phyloP scores from a whole-genome alignment of 768 basidiomycete genomes.

The Suillus subalutaceus region DNA sequence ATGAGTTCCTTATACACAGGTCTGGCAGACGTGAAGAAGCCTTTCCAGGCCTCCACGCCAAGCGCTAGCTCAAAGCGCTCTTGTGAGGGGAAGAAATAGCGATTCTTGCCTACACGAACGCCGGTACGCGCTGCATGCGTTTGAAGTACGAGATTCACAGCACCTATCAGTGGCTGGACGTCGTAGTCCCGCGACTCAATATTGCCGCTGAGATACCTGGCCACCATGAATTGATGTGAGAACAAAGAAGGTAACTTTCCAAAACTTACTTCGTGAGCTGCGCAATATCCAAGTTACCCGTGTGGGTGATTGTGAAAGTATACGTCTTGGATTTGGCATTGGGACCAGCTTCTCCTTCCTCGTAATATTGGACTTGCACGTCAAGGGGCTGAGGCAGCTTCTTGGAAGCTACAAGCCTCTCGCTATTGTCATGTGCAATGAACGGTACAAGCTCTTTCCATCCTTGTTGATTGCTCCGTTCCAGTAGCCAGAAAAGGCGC shows the following conservation, averaged over 20 bases:
- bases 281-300: constrained; percentile 31
- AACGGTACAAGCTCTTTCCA: constrained; percentile 40
- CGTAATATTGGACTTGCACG: constrained; percentile 37
- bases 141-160: constrained; percentile 51
- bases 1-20: constrained; percentile 51
- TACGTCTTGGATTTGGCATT: constrained; percentile 36
- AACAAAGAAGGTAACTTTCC: neutral
- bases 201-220: constrained; percentile 45
- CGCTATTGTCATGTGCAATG: constrained; percentile 44
- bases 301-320: constrained; percentile 38
- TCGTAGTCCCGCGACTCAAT: constrained; percentile 41
- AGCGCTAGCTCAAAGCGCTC: constrained; percentile 30
- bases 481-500: constrained; percentile 48
- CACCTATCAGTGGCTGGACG: constrained; percentile 44
- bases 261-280: constrained; percentile 37
- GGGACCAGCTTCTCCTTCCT: constrained; percentile 42
- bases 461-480: constrained; percentile 35
- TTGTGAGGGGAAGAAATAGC: constrained; percentile 50
- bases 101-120: constrained; percentile 51
- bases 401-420: constrained; percentile 45
- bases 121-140: constrained; percentile 46
- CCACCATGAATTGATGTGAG: constrained; percentile 8
- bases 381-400: constrained; percentile 41
- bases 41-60: constrained; percentile 48
- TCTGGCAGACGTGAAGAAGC: constrained; percentile 55